Evolutionary conservation across 2,329 filamentous ascomycete species (phyloP), one percentile per base, ranked within the genome.

Genomic region (Fusarium oxysporum): DNA sequence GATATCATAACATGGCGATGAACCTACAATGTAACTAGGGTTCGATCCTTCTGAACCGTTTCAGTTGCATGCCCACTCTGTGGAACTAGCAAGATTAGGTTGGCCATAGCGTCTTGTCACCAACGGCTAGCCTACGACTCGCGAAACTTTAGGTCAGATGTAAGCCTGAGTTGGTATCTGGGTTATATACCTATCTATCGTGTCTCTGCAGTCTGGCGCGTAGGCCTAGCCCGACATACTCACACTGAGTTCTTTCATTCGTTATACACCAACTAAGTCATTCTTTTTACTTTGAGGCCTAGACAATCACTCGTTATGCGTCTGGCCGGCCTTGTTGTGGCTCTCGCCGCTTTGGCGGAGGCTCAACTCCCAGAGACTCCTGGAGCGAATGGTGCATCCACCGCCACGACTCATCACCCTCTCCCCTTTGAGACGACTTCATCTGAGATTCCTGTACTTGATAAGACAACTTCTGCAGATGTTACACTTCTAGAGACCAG

Each of bases 251-350:
- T 30, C 9, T 30, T 38, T 40, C 40, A 47, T 44, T 62, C 53
- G n/a, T 47, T 62, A 5, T 21, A 44, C 23, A 6, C 38, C 25
- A 35, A 37, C 32, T n/a, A 30, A 62, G 53, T 59, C 59, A 59
- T n/a, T 62, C 59, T 59, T 62, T 62, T 19, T 33, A 11, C 23
- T 21, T 44, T 32, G 11, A 16, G 59, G 21, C 17, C 25, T 12
- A 40, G 33, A 33, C 40, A 32, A 23, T 45, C 53, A 38, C 51
- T 62, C 59, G 30, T 59, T 62, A 62, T 62, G 59, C 59, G 51
- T 62, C 59, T 62, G 28, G 59, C 43, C 40, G n/a, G 51, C 19
- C 44, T 62, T 21, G 14, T 47, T 25, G 59, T 28, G 13, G 53
- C 33, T 8, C 40, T 62, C n/a, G 59, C 59, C 25, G 53, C 53